Conservation (phyloP, 129 eudicot species). For the Lonicera japonica region DNA sequence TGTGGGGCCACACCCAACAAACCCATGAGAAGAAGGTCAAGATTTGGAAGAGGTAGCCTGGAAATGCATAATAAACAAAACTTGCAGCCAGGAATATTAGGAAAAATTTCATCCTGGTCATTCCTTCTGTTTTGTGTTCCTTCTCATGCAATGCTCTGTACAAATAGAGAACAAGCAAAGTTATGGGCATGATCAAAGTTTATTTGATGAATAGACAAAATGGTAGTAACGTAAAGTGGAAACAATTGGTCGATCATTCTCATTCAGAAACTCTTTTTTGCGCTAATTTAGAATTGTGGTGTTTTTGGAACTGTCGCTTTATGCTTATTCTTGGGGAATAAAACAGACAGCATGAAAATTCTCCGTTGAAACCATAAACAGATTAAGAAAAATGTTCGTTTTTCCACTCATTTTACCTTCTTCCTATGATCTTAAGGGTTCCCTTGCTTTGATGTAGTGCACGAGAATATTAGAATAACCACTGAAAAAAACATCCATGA, state of each 20-base stretch:
- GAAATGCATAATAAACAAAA: slow-evolving; percentile 76
- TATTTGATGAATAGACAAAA: background rate
- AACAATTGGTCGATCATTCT: background rate
- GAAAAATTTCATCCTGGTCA: slow-evolving; percentile 83
- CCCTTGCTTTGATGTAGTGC: background rate
- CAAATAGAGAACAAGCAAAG: background rate
- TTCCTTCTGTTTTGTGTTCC: slow-evolving; percentile 50
- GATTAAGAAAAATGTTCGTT: background rate
- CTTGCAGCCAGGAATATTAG: slow-evolving; percentile 61
- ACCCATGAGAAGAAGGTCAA: slow-evolving; percentile 96
- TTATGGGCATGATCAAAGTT: background rate
- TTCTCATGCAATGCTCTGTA: slow-evolving; percentile 88
- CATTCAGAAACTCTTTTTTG: no score
- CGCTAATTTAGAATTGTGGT: no score
- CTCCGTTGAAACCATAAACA: background rate
- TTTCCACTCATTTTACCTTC: background rate
- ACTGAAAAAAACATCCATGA: no score
- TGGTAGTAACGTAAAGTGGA: background rate
- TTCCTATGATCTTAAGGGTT: background rate
- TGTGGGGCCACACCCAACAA: slow-evolving; percentile 86
- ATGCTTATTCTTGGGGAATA: background rate
- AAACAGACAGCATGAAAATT: background rate
- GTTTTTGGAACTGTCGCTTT: no score
- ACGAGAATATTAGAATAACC: slow-evolving; percentile 3
- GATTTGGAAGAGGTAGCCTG: slow-evolving; percentile 84